Base-by-base conservation (phyloP, 2,329 filamentous ascomycete genomes). In the Xylariomycetidae sp. region DNA sequence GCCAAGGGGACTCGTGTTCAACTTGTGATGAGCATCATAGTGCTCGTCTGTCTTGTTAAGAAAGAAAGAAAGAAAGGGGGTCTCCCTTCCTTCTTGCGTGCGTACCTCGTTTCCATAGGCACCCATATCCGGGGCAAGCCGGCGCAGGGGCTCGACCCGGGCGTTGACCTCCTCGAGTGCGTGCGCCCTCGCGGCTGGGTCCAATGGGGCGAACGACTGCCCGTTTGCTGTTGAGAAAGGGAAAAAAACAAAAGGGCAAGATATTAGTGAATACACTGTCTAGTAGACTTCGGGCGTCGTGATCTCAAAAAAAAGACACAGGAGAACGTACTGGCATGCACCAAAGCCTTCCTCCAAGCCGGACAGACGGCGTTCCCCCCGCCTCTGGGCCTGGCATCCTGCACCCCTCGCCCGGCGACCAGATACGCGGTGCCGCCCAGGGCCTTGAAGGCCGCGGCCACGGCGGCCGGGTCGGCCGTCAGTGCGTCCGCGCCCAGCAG, bases 351-450 rank as follows among this genome's bases (percentile, higher is more conserved):
- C 12, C 74, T 59, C 71, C 72, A 80, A 0, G 69, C 68, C 0
- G 72, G 71, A 23, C 67, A 65, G 3, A 72, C 61, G 0, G 70
- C 56, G 17, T 69, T 67, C 25, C 63, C 53, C 0, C 67, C 67
- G 0, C 69, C 69, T 13, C 62, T 50, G 0, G 67, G 65, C 19
- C 53, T 49, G 2, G 66, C 69, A 27, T 71, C 46, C 0, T 57
- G 51, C 1, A 70, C 60, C 1, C 64, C 70, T 20, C 63, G 62
- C 0, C 70, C 69, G 2, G 59, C 56, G 0, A 74, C 63, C 3
- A 71, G 41, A 34, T 58, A 65, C 0, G 57, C 57, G 1, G 57
- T 52, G n/a, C 63, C 44, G 0, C 38, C 34, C 0, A 62, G 59
- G 2, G 48, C 42, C 31, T 62, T 57, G 3, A 69, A 45, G 0